phyloP scores from a whole-genome alignment of 345 rosid genomes.

The Boechera stricta region DNA sequence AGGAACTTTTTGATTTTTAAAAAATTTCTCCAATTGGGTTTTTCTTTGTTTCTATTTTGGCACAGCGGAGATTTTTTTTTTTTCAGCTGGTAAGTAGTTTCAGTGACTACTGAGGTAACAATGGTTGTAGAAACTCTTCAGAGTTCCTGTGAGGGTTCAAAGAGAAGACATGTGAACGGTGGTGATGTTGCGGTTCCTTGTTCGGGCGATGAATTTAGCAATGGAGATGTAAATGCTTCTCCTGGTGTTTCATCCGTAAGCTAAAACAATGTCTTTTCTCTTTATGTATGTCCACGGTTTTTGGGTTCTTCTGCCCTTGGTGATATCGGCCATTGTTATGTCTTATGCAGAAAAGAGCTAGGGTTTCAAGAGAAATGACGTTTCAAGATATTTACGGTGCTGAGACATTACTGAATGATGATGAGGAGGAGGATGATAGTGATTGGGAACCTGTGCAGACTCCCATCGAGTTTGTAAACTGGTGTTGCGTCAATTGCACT shows the following conservation, averaged over 20 bases:
- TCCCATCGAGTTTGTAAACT: conserved; percentile 61
- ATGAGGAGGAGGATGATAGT: conserved; percentile 86
- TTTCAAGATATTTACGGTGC: conserved; percentile 69
- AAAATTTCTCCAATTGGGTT: background rate
- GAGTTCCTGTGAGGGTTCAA: conserved; percentile 44
- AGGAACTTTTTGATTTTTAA: background rate
- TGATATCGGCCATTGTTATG: background rate
- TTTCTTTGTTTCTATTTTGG: conserved; percentile 6
- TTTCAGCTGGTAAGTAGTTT: conserved; percentile 31
- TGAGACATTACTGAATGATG: conserved; percentile 52
- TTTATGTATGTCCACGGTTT: background rate
- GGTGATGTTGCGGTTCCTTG: conserved; percentile 44
- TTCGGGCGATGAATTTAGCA: conserved; percentile 45
- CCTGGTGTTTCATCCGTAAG: conserved; percentile 55
- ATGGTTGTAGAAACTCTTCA: conserved; percentile 70
- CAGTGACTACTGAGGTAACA: conserved; percentile 35
- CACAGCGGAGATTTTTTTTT: background rate
- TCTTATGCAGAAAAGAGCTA: conserved; percentile 54
- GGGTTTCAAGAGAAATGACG: conserved; percentile 65
- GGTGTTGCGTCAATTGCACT: conserved; percentile 95
- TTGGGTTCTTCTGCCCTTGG: conserved; percentile 9
- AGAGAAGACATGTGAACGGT: conserved; percentile 53
- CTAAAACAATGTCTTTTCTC: conserved; percentile 1
- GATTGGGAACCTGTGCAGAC: conserved; percentile 89
- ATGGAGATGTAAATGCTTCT: conserved; percentile 40